phyloP scores from a whole-genome alignment of 208 protist species.

The Crithidia expoeki region DNA sequence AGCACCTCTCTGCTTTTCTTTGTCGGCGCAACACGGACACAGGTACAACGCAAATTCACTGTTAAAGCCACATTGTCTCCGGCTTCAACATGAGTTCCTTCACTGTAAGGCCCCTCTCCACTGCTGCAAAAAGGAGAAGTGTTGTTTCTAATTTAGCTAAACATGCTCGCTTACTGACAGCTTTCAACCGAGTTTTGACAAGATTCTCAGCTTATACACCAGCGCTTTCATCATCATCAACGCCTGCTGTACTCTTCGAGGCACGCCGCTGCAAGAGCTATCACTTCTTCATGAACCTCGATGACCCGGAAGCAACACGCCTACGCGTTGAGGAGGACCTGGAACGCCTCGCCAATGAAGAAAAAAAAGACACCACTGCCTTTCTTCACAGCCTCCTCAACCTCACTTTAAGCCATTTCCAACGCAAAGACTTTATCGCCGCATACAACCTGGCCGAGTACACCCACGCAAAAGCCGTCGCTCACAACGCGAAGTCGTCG shows the following conservation, averaged over 20 bases:
- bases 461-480: conserved; percentile 56
- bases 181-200: too few species aligned
- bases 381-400: conserved; percentile 81
- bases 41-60: background rate
- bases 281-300: conserved; percentile 81
- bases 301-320: conserved; percentile 72
- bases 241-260: background rate
- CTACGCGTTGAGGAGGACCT: conserved; percentile 69
- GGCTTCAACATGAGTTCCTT: too few species aligned
- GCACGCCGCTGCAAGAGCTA: conserved; percentile 50
- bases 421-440: conserved; percentile 62
- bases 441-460: conserved; percentile 60
- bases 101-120: too few species aligned
- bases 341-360: conserved; percentile 47
- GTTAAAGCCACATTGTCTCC: too few species aligned
- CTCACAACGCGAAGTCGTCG: conserved; percentile 50
- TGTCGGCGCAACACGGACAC: too few species aligned
- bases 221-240: too few species aligned
- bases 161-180: too few species aligned
- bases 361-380: conserved; percentile 52
- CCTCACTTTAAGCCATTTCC: conserved; percentile 69
- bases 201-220: too few species aligned
- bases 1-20: too few species aligned
- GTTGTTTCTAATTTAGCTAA: too few species aligned
- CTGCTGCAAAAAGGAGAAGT: too few species aligned